These are phyloP conservation scores for Alternaria hordeiaustralica DNA, from an alignment of 2,329 filamentous ascomycete genomes.

Conservation along the genomic window DNA sequence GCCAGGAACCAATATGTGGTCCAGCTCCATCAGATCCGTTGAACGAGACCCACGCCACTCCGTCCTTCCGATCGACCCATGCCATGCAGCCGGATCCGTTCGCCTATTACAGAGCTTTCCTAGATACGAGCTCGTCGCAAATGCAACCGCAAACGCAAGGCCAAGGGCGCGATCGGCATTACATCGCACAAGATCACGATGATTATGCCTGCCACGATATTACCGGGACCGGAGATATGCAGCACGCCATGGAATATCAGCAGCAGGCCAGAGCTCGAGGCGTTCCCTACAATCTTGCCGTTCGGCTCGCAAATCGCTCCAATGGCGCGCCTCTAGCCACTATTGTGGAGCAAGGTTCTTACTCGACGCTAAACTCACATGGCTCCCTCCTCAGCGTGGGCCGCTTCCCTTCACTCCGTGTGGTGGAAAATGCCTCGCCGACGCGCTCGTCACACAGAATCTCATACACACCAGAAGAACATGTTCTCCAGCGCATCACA, in stretches of 20 bases:
- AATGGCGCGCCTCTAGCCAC: conserved; percentile 51
- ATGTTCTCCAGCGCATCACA: conserved; percentile 21
- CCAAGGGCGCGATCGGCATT: conserved; percentile 4
- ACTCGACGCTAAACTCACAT: conserved; percentile 49
- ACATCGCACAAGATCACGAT: conserved; percentile 14
- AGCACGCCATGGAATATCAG: conserved; percentile 13
- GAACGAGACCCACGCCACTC: conserved; percentile 5
- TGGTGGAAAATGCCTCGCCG: conserved; percentile 24
- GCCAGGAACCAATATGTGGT: conserved; percentile 9
- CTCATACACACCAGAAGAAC: conserved; percentile 29
- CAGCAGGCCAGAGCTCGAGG: conserved; percentile 25
- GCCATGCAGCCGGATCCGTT: conserved; percentile 23
- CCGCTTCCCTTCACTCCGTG: conserved; percentile 24
- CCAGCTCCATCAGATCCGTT: conserved; percentile 14
- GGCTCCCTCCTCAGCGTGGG: conserved; percentile 34
- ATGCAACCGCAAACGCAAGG: neutral
- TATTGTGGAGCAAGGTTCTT: conserved; percentile 53
- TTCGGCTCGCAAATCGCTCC: conserved; percentile 35
- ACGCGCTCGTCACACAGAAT: conserved; percentile 11
- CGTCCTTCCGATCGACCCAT: conserved; percentile 7
- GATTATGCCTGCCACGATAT: conserved; percentile 16
- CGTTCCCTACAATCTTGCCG: conserved; percentile 33
- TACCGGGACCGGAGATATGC: conserved; percentile 3
- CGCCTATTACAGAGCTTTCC: conserved; percentile 28
- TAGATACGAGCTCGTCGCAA: conserved; percentile 10